Evolutionary conservation across 2,329 filamentous ascomycete genomes (phyloP), one percentile per base, ranked within the genome.

Genomic region (Fusarium keratoplasticum): DNA sequence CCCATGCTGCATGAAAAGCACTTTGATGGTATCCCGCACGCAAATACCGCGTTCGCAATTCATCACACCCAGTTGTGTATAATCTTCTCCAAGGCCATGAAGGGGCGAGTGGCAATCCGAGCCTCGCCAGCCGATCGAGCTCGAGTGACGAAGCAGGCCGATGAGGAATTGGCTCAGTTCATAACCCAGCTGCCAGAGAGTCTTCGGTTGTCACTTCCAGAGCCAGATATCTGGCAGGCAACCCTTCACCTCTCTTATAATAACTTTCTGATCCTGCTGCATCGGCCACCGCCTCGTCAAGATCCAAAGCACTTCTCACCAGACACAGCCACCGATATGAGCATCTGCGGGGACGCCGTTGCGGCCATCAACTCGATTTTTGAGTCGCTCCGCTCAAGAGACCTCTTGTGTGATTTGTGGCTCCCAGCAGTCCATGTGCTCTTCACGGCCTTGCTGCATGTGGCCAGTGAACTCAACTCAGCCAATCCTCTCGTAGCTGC

Each of bases 61-160:
- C 83, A 88, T 35, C 86, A 87, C 58, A 84, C 86, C 4, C 84
- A 84, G 40, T 81, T 89, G 1, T 89, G 87, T 68, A 82, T 86
- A 22, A 86, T 89, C 76, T 85, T 88, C 47, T 87, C 82, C 77
- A 70, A 82, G 80, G 76, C 78, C 3, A 80, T 81, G 77, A 74
- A 71, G 33, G 62, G 71, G 31, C 72, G 80, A n/a, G 75, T 78
- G 20, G 71, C 78, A 10, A 50, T 79, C n/a, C 61, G 72, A 50
- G 64, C 75, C 29, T 72, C 77, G n/a, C 62, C 68, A 29, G 67
- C 75, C 7, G 80, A 79, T 25, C 77, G 76, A 25, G 69, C 64
- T n/a, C 72, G 74, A 33, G 78, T 81, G 4, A 80, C 78, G 2
- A 75, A 71, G 25, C 66, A 80, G 42, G 81, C 80, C 27, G 81